Conservation (phyloP, 345 rosid species). For the Eucalyptus curtisii region DNA sequence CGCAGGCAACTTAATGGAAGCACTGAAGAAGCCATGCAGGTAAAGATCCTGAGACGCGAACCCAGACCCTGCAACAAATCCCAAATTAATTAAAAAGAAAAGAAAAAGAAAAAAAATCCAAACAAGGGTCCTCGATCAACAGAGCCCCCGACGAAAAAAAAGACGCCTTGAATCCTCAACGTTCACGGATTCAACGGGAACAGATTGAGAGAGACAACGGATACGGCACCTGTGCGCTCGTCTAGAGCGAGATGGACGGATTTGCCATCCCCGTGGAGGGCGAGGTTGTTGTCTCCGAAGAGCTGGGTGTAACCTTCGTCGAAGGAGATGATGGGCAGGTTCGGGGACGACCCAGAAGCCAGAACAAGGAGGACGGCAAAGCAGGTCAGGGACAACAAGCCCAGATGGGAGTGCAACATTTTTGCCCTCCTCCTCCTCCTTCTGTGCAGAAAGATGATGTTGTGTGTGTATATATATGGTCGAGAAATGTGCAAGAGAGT, state of each 20-base stretch:
- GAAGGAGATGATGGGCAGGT: slow-evolving; percentile 49
- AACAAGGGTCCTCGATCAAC: not conserved
- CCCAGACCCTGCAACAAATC: slow-evolving; percentile 68
- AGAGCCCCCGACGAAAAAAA: not conserved
- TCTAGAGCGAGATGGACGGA: slow-evolving; percentile 73
- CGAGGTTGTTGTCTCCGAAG: slow-evolving; percentile 78
- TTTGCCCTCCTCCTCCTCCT: not conserved
- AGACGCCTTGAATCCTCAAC: not conserved
- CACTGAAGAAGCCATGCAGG: slow-evolving; percentile 91
- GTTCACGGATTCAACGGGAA: not conserved
- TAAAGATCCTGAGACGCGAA: slow-evolving; percentile 91
- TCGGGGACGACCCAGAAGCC: slow-evolving; percentile 41
- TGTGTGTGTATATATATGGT: not conserved
- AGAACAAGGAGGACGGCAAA: slow-evolving; percentile 21
- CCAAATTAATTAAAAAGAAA: not conserved
- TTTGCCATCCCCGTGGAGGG: slow-evolving; percentile 66
- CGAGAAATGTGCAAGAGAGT: not conserved
- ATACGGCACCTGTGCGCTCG: slow-evolving; percentile 64
- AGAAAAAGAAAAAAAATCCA: not conserved
- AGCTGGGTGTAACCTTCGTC: slow-evolving; percentile 90
- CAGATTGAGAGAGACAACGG: not conserved
- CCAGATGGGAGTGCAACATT: slow-evolving; percentile 8
- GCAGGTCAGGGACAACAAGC: slow-evolving; percentile 8
- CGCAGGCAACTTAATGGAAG: slow-evolving; percentile 83
- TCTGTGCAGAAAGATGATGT: not conserved